Evolutionary conservation across 768 basidiomycete species (phyloP).

Genomic region (Mrakia blollopis): DNA sequence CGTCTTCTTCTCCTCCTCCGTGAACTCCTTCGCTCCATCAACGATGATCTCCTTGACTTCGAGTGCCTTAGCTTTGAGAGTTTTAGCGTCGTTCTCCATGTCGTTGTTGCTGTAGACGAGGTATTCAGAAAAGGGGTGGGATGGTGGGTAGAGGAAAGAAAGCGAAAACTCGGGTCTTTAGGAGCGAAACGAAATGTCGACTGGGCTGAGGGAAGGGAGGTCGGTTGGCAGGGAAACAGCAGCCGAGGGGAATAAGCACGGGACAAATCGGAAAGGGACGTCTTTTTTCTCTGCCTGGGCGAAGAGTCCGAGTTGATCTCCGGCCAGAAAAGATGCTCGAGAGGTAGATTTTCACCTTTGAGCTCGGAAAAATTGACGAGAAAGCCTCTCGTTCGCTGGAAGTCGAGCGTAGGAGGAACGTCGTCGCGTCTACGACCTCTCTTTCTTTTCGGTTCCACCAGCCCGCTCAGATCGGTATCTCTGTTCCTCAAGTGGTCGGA

Average conservation of each 20-base stretch:
- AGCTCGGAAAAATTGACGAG: background rate
- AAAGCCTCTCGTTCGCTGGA: background rate
- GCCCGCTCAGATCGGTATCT: too few species aligned
- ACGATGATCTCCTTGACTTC: slow-evolving; percentile 21
- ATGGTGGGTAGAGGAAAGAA: slow-evolving; percentile 1
- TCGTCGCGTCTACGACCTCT: background rate
- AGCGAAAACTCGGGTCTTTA: too few species aligned
- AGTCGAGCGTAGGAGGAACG: background rate
- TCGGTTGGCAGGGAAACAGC: background rate
- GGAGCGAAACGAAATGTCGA: background rate
- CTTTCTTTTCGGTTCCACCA: too few species aligned
- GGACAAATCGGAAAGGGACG: background rate
- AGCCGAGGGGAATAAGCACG: background rate
- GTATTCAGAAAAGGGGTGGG: slow-evolving; percentile 29
- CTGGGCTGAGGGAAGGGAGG: background rate
- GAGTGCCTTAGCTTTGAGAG: background rate
- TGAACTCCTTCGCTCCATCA: slow-evolving; percentile 26
- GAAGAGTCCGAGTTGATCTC: background rate
- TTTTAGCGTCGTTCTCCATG: slow-evolving; percentile 22
- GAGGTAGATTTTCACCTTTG: background rate
- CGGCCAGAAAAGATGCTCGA: background rate
- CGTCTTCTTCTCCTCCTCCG: slow-evolving; percentile 21
- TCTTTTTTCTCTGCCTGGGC: too few species aligned
- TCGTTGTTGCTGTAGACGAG: slow-evolving; percentile 18
- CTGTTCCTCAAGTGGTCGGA: too few species aligned